Percentiles rank a stretch among this genome's conserved stretches.
These are phyloP conservation scores for Pichia insulana DNA, from an alignment of 805 yeast genomes.

Conservation along the genomic window DNA sequence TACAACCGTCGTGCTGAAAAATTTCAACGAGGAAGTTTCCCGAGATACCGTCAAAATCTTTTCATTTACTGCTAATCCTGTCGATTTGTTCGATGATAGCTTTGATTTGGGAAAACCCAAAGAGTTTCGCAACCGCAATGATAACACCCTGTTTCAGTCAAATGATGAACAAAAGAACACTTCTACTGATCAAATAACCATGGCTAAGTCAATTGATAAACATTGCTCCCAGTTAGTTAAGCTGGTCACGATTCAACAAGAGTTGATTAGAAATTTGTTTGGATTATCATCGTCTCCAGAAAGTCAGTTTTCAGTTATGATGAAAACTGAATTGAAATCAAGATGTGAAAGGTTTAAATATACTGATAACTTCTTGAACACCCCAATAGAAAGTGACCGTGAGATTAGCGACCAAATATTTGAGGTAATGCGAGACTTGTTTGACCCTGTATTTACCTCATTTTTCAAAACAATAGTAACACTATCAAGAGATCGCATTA, in stretches of 20 bases:
- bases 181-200: neutral
- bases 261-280: conserved; percentile 35
- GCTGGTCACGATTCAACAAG: conserved; percentile 34
- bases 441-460: conserved; percentile 17
- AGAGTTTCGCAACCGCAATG: conserved; percentile 8
- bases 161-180: neutral
- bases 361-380: conserved; percentile 10
- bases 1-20: conserved; percentile 13
- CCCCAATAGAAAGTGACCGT: conserved; percentile 24
- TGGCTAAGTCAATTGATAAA: conserved; percentile 7
- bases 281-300: conserved; percentile 35
- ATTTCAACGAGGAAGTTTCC: conserved; percentile 11
- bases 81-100: conserved; percentile 9
- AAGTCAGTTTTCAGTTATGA: conserved; percentile 32
- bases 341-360: conserved; percentile 17
- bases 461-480: conserved; percentile 29
- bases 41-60: conserved; percentile 6
- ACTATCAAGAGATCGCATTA: conserved; percentile 29
- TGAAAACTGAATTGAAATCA: conserved; percentile 26
- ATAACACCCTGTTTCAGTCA: conserved; percentile 16
- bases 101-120: conserved; percentile 7
- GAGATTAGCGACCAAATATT: conserved; percentile 22
- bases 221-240: conserved; percentile 10
- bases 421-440: conserved; percentile 26
- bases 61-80: conserved; percentile 18